Conservation (phyloP, 257 asterid genomes). For the Solanum medicagineum region DNA sequence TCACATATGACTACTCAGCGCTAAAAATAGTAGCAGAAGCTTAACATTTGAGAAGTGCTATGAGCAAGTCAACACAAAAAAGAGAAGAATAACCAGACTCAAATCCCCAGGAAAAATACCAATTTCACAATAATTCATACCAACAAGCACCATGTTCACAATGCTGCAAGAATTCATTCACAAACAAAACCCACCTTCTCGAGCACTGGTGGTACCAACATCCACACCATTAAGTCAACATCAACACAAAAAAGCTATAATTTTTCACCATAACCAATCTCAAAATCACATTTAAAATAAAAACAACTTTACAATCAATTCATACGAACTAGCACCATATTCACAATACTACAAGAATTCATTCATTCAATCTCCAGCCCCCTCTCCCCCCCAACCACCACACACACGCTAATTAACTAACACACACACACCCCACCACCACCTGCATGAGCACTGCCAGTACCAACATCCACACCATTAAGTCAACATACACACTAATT, state of each 20-base stretch:
- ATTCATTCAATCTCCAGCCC: neutral
- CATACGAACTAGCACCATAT: neutral
- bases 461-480: neutral
- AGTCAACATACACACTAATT: neutral
- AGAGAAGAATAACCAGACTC: neutral
- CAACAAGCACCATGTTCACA: neutral
- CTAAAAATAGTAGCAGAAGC: neutral
- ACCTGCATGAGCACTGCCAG: neutral
- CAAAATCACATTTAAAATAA: neutral
- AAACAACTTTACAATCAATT: neutral
- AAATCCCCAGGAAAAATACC: neutral
- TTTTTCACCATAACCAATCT: neutral
- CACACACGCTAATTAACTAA: no score
- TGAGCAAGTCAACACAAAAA: neutral
- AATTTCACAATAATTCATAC: neutral
- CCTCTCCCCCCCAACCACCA: no score
- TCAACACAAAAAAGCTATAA: neutral
- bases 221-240: conserved; percentile 38
- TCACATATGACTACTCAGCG: neutral
- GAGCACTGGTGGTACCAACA: conserved; percentile 91
- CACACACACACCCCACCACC: no score
- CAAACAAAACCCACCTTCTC: conserved; percentile 15
- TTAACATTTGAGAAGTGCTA: neutral
- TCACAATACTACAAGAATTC: neutral
- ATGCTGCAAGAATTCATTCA: neutral